A percentile compares a stretch with the other conserved stretches of the same genome.
Evolutionary conservation across 1,284 basidiomycete genomes (phyloP).

Genomic region (Malassezia nana): DNA sequence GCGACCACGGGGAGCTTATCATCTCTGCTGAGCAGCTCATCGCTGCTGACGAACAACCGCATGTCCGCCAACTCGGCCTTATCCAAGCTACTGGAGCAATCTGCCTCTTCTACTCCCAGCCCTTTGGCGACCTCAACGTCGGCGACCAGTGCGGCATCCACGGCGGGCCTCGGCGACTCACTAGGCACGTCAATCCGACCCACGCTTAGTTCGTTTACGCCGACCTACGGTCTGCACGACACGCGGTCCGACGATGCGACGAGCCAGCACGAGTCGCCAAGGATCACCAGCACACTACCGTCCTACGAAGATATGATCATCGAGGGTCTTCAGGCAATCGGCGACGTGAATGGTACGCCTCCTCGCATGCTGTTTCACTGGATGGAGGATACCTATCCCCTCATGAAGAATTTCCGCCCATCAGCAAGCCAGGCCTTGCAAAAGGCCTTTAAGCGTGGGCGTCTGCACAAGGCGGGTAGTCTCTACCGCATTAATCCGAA

Average conservation of each 20-base stretch:
- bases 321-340: constrained; percentile 32
- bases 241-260: neutral
- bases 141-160: neutral
- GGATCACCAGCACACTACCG: constrained; percentile 29
- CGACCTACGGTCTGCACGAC: constrained; percentile 5
- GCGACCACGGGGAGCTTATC: neutral
- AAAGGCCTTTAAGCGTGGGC: constrained; percentile 43
- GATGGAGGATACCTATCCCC: constrained; percentile 40
- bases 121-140: neutral
- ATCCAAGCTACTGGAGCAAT: constrained; percentile 11
- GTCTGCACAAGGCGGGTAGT: constrained; percentile 39
- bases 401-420: constrained; percentile 44
- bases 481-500: constrained; percentile 40
- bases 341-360: constrained; percentile 25
- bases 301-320: constrained; percentile 44
- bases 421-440: constrained; percentile 44
- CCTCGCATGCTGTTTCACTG: constrained; percentile 37
- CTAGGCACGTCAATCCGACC: neutral
- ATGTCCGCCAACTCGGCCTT: constrained; percentile 12
- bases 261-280: constrained; percentile 1
- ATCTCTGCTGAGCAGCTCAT: constrained; percentile 10
- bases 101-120: neutral
- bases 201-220: neutral
- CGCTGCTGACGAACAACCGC: neutral
- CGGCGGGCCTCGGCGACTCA: neutral